Conservation (phyloP, 2,329 filamentous ascomycete species). For the Fusarium coffeatum region DNA sequence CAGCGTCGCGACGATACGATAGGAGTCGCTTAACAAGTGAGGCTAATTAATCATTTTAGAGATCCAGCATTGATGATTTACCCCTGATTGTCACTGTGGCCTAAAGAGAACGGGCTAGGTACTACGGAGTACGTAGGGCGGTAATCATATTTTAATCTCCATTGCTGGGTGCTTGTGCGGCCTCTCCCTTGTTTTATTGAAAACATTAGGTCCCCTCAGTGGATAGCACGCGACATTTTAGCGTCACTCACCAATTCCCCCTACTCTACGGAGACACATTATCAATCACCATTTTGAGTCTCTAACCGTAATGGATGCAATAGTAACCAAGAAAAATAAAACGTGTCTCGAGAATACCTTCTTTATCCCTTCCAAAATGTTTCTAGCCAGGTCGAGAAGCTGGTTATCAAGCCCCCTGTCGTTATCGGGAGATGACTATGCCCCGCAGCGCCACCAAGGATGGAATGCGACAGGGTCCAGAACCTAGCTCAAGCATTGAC, state of each 20-base stretch:
- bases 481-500: conserved; percentile 13
- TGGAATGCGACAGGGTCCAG: conserved; percentile 10
- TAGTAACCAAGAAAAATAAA: neutral
- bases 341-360: neutral
- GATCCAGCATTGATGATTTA: conserved; percentile 18
- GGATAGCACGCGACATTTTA: conserved; percentile 29
- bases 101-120: neutral
- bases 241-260: neutral
- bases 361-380: neutral
- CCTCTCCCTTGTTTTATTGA: conserved; percentile 32
- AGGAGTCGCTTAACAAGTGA: conserved; percentile 23
- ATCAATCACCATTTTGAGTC: neutral
- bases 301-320: neutral
- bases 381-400: conserved; percentile 13
- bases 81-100: conserved; percentile 24
- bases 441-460: conserved; percentile 17
- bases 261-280: neutral
- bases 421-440: conserved; percentile 13
- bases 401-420: neutral
- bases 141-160: conserved; percentile 14
- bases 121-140: neutral
- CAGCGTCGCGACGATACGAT: neutral
- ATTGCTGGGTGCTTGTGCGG: neutral
- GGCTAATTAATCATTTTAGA: neutral
- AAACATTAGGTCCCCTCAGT: conserved; percentile 39